Conservation (phyloP, 2,329 filamentous ascomycete species). For the Alternaria hordeiaustralica region DNA sequence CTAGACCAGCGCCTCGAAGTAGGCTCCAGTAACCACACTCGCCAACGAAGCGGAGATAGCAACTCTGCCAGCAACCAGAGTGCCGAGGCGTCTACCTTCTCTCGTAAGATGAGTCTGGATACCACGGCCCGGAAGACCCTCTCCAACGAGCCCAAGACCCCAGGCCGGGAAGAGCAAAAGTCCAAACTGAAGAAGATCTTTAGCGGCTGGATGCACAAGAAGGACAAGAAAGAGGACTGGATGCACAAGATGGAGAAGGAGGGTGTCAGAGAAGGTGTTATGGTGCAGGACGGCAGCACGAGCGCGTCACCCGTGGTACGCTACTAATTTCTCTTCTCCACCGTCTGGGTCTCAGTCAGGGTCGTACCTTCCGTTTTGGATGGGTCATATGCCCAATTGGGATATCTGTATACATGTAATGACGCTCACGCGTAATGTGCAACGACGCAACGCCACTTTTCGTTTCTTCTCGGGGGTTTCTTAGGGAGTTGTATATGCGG, state of each 20-base stretch:
- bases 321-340: slow-evolving; percentile 29
- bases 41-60: slow-evolving; percentile 21
- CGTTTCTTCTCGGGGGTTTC: neutral
- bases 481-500: slow-evolving; percentile 2
- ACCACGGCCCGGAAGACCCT: slow-evolving; percentile 10
- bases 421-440: slow-evolving; percentile 27
- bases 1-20: slow-evolving; percentile 27
- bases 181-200: slow-evolving; percentile 45
- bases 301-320: slow-evolving; percentile 39
- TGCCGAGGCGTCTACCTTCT: slow-evolving; percentile 39
- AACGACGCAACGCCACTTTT: slow-evolving; percentile 6
- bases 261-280: slow-evolving; percentile 50
- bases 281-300: slow-evolving; percentile 39
- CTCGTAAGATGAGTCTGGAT: slow-evolving; percentile 43
- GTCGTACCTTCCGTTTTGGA: neutral
- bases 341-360: neutral
- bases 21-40: slow-evolving; percentile 20
- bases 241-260: slow-evolving; percentile 52
- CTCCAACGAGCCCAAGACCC: slow-evolving; percentile 24
- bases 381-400: neutral
- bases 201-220: slow-evolving; percentile 45
- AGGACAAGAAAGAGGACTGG: slow-evolving; percentile 50
- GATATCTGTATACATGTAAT: slow-evolving; percentile 5
- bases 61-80: slow-evolving; percentile 29
- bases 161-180: slow-evolving; percentile 36